phyloP scores from a whole-genome alignment of 805 yeast species.

The Yamadazyma kitorensis region DNA sequence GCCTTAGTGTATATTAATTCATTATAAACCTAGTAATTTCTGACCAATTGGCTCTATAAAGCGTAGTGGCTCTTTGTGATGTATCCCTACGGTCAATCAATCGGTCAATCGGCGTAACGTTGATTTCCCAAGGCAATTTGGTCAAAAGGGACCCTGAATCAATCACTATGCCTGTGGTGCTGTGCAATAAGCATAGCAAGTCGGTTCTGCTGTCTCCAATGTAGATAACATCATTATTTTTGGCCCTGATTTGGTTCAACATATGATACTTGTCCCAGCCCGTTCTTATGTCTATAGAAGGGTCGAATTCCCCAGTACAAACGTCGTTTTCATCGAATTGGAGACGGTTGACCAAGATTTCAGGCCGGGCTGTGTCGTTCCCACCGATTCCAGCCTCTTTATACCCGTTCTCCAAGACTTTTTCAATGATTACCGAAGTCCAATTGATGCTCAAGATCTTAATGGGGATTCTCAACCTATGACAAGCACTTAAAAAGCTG shows the following conservation, averaged over 20 bases:
- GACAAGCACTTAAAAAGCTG: conserved; percentile 25
- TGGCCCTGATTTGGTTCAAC: conserved; percentile 12
- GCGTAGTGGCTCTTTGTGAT: neutral
- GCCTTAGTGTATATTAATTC: no score
- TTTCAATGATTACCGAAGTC: conserved; percentile 49
- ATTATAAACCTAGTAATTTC: conserved; percentile 1
- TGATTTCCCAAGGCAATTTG: conserved; percentile 13
- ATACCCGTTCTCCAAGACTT: neutral
- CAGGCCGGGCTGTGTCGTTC: no score
- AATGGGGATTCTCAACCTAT: conserved; percentile 28
- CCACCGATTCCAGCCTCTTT: neutral
- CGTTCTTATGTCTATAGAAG: conserved; percentile 36
- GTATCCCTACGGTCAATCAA: no score
- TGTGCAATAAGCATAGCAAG: conserved; percentile 46
- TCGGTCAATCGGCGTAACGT: neutral
- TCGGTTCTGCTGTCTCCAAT: conserved; percentile 68
- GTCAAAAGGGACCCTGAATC: conserved; percentile 32
- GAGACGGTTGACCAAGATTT: conserved; percentile 51
- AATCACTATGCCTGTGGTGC: conserved; percentile 47
- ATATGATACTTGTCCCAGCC: conserved; percentile 49
- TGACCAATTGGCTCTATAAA: conserved; percentile 4
- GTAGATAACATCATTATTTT: conserved; percentile 32
- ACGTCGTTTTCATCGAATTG: conserved; percentile 24
- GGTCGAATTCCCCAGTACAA: conserved; percentile 31
- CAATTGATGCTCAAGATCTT: conserved; percentile 59